These are phyloP conservation scores for Exserohilum rostratum DNA, from an alignment of 2,329 filamentous ascomycete genomes.

Conservation along the genomic window DNA sequence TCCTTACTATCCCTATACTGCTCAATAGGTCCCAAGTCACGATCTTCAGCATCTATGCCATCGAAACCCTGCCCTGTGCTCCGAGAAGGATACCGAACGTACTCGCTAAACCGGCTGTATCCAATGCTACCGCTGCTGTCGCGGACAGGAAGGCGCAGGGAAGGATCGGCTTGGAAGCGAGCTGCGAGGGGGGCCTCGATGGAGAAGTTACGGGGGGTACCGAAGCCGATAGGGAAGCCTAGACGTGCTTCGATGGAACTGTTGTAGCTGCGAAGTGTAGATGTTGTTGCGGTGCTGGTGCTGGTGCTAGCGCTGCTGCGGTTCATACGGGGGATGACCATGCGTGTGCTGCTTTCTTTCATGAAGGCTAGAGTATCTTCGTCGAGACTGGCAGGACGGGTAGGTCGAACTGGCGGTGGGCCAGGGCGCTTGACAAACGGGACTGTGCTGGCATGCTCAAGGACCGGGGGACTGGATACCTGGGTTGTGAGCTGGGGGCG, in stretches of 20 bases:
- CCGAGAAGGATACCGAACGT: slow-evolving; percentile 6
- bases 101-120: slow-evolving; percentile 24
- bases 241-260: slow-evolving; percentile 20
- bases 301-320: slow-evolving; percentile 12
- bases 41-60: slow-evolving; percentile 14
- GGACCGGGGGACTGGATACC: slow-evolving; percentile 3
- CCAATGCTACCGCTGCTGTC: slow-evolving; percentile 14
- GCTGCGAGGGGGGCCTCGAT: slow-evolving; percentile 20
- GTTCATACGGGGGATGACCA: slow-evolving; percentile 16
- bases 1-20: slow-evolving; percentile 13
- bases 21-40: slow-evolving; percentile 23
- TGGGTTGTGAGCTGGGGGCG: slow-evolving; percentile 18
- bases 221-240: slow-evolving; percentile 16
- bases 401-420: slow-evolving; percentile 20
- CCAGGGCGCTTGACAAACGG: slow-evolving; percentile 20
- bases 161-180: slow-evolving; percentile 8
- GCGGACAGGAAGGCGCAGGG: slow-evolving; percentile 15
- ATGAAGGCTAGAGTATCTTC: slow-evolving; percentile 22
- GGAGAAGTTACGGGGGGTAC: slow-evolving; percentile 7
- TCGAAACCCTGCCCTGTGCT: slow-evolving; percentile 9
- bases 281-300: slow-evolving; percentile 14
- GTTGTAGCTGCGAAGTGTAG: slow-evolving; percentile 6
- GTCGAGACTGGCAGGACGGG: slow-evolving; percentile 24
- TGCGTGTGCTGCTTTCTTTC: slow-evolving; percentile 20
- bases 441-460: slow-evolving; percentile 4